These are phyloP conservation scores for Phaffomyces antillensis DNA, from an alignment of 805 yeast species.

Conservation along the genomic window DNA sequence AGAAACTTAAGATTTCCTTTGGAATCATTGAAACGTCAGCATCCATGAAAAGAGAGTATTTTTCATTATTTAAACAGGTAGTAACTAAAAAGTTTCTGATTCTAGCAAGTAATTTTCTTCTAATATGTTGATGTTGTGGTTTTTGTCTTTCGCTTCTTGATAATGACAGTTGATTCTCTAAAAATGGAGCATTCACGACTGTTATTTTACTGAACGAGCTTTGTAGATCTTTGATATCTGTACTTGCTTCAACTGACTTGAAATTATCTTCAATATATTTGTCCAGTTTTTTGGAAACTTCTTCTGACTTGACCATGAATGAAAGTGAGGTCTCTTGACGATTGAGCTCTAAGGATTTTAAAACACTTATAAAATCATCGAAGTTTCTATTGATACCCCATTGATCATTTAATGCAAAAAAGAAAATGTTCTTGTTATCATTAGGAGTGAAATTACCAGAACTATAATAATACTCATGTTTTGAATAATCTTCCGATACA, in stretches of 20 bases:
- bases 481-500: neutral
- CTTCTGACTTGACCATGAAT: slow-evolving; percentile 9
- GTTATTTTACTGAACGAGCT: neutral
- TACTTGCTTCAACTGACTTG: neutral
- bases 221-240: neutral
- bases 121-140: slow-evolving; percentile 15
- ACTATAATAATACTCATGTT: neutral
- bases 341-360: slow-evolving; percentile 21
- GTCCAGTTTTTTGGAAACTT: slow-evolving; percentile 1
- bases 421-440: slow-evolving; percentile 6
- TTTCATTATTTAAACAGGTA: slow-evolving; percentile 21
- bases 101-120: slow-evolving; percentile 24
- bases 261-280: neutral
- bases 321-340: slow-evolving; percentile 19
- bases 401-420: slow-evolving; percentile 24
- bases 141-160: slow-evolving; percentile 16
- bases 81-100: slow-evolving; percentile 24
- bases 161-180: slow-evolving; percentile 11
- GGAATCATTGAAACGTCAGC: slow-evolving; percentile 24
- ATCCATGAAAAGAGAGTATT: slow-evolving; percentile 26
- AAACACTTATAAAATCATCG: slow-evolving; percentile 26
- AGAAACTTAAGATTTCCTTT: slow-evolving; percentile 19
- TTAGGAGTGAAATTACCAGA: slow-evolving; percentile 3
- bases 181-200: slow-evolving; percentile 15
- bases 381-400: slow-evolving; percentile 32